phyloP scores from a whole-genome alignment of 1,284 basidiomycete genomes.

The Neolentinus lepideus region DNA sequence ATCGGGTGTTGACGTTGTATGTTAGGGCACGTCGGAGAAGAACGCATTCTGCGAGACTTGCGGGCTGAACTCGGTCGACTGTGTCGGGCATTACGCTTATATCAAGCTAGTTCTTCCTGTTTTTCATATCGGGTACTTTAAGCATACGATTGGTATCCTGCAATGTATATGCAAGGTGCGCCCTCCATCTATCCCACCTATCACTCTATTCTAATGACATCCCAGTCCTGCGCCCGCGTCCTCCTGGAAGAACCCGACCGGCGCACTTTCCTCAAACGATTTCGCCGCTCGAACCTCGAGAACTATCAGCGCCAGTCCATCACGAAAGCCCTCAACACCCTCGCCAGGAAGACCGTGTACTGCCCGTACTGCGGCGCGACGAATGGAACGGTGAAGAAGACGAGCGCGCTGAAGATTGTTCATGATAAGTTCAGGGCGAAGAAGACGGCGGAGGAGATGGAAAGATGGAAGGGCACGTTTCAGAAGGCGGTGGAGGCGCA shows the following conservation, averaged over 20 bases:
- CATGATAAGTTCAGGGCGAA: slow-evolving; percentile 98
- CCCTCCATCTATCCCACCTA: background rate
- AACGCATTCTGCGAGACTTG: slow-evolving; percentile 92
- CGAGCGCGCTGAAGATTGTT: slow-evolving; percentile 90
- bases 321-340: slow-evolving; percentile 84
- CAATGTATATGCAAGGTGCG: slow-evolving; percentile 95
- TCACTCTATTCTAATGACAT: slow-evolving; percentile 1
- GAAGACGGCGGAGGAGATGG: slow-evolving; percentile 87
- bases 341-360: slow-evolving; percentile 86
- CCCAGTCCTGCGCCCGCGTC: slow-evolving; percentile 88
- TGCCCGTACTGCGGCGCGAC: slow-evolving; percentile 92
- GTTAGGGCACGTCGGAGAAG: slow-evolving; percentile 93
- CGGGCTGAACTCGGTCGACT: slow-evolving; percentile 87
- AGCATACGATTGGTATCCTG: slow-evolving; percentile 88
- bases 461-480: slow-evolving; percentile 86
- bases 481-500: slow-evolving; percentile 78
- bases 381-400: slow-evolving; percentile 97
- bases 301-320: slow-evolving; percentile 87
- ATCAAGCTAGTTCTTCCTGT: slow-evolving; percentile 95
- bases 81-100: slow-evolving; percentile 97
- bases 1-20: background rate
- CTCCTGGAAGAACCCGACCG: slow-evolving; percentile 89
- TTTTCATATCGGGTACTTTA: slow-evolving; percentile 98
- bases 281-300: slow-evolving; percentile 87
- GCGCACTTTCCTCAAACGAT: slow-evolving; percentile 79